Conservation (phyloP, 2,329 filamentous ascomycete genomes). For the Aspergillus pseudotamarii region DNA sequence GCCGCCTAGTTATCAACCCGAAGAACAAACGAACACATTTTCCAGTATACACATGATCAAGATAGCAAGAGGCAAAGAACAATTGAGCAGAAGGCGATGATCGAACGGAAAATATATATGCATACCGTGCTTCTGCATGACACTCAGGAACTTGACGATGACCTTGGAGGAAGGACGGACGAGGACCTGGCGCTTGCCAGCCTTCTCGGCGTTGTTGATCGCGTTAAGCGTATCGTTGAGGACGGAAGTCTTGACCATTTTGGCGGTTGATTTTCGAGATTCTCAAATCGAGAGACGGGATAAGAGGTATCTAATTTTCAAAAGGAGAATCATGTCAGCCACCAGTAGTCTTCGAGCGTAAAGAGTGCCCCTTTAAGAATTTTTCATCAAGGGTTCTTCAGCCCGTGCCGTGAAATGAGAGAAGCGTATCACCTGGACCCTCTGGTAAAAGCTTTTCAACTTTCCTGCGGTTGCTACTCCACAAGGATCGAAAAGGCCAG, state of each 20-base stretch:
- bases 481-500: conserved; percentile 15
- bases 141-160: conserved; percentile 98
- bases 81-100: conserved; percentile 44
- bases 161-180: conserved; percentile 99
- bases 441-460: conserved; percentile 8
- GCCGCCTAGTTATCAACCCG: conserved; percentile 99
- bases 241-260: conserved; percentile 98
- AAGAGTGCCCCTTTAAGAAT: conserved; percentile 63
- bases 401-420: conserved; percentile 55
- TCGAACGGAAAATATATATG: conserved; percentile 32
- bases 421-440: conserved; percentile 46
- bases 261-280: conserved; percentile 64
- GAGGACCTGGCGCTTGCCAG: conserved; percentile 98
- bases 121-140: conserved; percentile 99
- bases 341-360: conserved; percentile 66
- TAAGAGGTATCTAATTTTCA: conserved; percentile 40
- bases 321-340: conserved; percentile 55
- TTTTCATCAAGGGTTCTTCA: conserved; percentile 66
- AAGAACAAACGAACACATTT: neutral
- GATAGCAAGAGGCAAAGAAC: conserved; percentile 7
- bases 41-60: neutral
- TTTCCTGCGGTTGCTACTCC: conserved; percentile 1
- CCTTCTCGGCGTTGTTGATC: conserved; percentile 99
- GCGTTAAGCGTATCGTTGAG: conserved; percentile 98
- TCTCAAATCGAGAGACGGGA: conserved; percentile 52